Conservation (phyloP, 768 basidiomycete species). For the Phaffia tasmanica region DNA sequence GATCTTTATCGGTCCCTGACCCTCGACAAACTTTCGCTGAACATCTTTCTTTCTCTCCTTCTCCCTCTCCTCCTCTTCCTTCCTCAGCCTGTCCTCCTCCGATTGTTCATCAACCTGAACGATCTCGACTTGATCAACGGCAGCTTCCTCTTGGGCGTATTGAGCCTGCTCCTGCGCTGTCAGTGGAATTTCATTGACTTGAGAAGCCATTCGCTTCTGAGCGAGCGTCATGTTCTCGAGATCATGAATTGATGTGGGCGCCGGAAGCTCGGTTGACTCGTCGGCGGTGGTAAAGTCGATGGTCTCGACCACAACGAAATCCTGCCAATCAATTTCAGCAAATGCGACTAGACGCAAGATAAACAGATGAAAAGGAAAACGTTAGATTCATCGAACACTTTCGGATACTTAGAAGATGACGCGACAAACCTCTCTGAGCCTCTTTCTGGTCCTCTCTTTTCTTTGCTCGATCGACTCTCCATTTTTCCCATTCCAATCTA, state of each 20-base stretch:
- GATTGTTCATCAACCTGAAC: conserved; percentile 56
- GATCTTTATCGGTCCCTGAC: conserved; percentile 62
- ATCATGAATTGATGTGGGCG: conserved; percentile 91
- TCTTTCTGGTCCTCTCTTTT: conserved; percentile 82
- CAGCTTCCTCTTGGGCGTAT: conserved; percentile 11
- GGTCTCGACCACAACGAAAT: conserved; percentile 94
- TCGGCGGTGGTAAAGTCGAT: conserved; percentile 95
- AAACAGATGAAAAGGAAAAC: neutral
- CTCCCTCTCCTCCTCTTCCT: conserved; percentile 48
- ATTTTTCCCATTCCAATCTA: conserved; percentile 79
- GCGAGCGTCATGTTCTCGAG: conserved; percentile 93
- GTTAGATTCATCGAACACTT: conserved; percentile 4
- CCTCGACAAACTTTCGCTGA: conserved; percentile 52
- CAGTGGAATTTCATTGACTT: conserved; percentile 56
- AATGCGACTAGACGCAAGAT: conserved; percentile 55
- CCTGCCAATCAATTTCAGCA: conserved; percentile 98
- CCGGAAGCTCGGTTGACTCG: conserved; percentile 64
- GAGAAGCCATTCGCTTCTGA: conserved; percentile 94
- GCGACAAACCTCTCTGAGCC: conserved; percentile 35
- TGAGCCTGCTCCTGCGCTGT: conserved; percentile 9
- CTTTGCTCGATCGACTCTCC: conserved; percentile 71
- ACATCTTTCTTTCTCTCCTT: conserved; percentile 59
- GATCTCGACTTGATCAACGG: conserved; percentile 45
- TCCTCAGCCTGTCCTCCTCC: conserved; percentile 66
- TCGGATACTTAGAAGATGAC: neutral